A percentile compares a stretch with the other conserved stretches of the same genome.
Evolutionary conservation across 2,329 filamentous ascomycete species (phyloP).

Genomic region (Cladosporium cucumerinum): DNA sequence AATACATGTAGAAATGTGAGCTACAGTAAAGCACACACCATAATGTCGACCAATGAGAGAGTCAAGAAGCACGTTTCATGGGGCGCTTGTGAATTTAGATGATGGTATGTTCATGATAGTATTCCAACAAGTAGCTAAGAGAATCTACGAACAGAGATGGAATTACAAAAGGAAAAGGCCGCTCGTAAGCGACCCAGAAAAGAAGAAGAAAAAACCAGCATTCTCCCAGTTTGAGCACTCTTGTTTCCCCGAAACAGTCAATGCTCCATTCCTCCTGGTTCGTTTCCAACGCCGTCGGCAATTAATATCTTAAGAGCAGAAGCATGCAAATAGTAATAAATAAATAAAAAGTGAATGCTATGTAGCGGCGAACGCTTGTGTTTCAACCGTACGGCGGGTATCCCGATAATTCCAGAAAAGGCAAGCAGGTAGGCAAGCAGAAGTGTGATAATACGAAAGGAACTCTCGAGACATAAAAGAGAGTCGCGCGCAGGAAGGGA

Average conservation of each 20-base stretch:
- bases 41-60: not conserved
- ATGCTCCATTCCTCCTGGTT: not conserved
- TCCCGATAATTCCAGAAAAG: not conserved
- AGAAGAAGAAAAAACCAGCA: not conserved
- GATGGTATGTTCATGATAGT: not conserved
- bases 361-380: not conserved
- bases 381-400: conserved; percentile 1
- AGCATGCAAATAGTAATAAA: not conserved
- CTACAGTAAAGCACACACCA: too few relatives aligned
- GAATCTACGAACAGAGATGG: not conserved
- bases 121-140: not conserved
- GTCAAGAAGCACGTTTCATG: not conserved
- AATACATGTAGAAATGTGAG: too few relatives aligned
- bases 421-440: not conserved
- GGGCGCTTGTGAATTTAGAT: not conserved
- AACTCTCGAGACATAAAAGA: not conserved
- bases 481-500: not conserved
- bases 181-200: not conserved
- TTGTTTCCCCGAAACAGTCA: not conserved
- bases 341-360: not conserved
- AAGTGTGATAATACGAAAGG: not conserved
- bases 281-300: not conserved
- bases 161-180: not conserved
- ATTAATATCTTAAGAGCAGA: not conserved
- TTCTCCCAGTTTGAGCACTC: not conserved